Evolutionary conservation across 2,329 filamentous ascomycete genomes (phyloP), one percentile per base, ranked within the genome.

Genomic region (Botryotinia narcissicola): DNA sequence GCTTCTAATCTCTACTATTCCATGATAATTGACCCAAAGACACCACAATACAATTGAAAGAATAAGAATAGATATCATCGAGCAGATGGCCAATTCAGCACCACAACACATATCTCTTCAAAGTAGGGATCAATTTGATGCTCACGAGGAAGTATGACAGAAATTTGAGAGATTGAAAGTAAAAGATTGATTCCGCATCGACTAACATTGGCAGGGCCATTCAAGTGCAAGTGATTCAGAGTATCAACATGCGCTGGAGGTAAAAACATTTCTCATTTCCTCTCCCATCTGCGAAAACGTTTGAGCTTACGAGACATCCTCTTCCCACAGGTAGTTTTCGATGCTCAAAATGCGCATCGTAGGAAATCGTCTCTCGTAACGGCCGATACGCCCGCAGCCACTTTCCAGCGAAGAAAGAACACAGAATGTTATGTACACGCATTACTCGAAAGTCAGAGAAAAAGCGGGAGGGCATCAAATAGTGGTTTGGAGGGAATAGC

Each of bases 341-440:
- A 92, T 75, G 82, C 87, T 1, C 82, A 85, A 57, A 90, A 87
- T 76, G 85, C 86, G 0, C 89, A 91, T 78, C 87, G 90, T 35
- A 87, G 90, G 74, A 92, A 92, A 82, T 91, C 89, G 78, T 92
- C 90, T 20, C 84, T 92, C 67, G 87, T 91, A 20, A 80, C 85
- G 7, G 83, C 83, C 67, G 88, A 91, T 44, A 78, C 83, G 4
- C 78, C 82, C 25, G 75, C 79, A 12, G 84, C 84, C 8, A 76
- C 83, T 69, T 78, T 84, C 16, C 80, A 79, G 10, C 78, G 80
- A 60, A 78, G 81, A 44, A 81, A 82, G 74, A 85, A 85, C 76
- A 87, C 87, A 20, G 87, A 90, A 78, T 92, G 90, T 77, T 85
- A 91, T 54, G 90, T 92, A 46, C 90, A 92, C 79, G 87, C 90